Percentiles rank a stretch among this genome's conserved stretches.
Conservation (phyloP, 352 stramenopile species). For the Phytophthora nicotianae region DNA sequence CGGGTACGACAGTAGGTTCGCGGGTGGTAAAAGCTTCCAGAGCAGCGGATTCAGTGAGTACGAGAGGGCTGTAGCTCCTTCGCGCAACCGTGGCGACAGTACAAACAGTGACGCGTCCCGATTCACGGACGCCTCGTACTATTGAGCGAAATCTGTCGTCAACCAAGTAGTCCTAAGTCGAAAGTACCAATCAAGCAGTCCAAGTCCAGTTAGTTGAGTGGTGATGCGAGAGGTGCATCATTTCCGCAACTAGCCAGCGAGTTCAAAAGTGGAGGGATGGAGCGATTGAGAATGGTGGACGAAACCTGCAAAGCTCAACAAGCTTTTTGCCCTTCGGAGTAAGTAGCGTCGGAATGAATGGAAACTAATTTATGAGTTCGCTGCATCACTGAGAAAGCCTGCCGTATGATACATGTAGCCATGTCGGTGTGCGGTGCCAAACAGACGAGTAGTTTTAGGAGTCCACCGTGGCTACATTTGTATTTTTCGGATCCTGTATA, state of each 20-base stretch:
- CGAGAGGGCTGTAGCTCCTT: slow-evolving; percentile 11
- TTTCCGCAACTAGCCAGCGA: slow-evolving; percentile 5
- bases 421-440: slow-evolving; percentile 14
- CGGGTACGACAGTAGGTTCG: slow-evolving; percentile 30
- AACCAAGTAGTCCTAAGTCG: slow-evolving; percentile 10
- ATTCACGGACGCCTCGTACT: slow-evolving; percentile 40
- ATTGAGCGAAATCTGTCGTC: slow-evolving; percentile 16
- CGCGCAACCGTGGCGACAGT: slow-evolving; percentile 18
- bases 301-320: slow-evolving; percentile 2
- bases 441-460: slow-evolving; percentile 10
- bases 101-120: slow-evolving; percentile 33
- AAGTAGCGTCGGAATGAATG: slow-evolving; percentile 38
- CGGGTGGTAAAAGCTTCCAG: slow-evolving; percentile 32
- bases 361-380: slow-evolving; percentile 51
- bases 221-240: slow-evolving; percentile 9
- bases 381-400: slow-evolving; percentile 13
- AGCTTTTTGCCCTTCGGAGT: slow-evolving; percentile 5
- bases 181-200: slow-evolving; percentile 2
- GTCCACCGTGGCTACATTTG: slow-evolving; percentile 19
- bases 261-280: slow-evolving; percentile 18
- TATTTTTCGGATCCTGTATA: neutral
- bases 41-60: slow-evolving; percentile 52
- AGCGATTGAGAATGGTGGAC: slow-evolving; percentile 2
- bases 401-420: slow-evolving; percentile 5
- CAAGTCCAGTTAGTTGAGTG: slow-evolving; percentile 14